Evolutionary conservation across 352 stramenopile genomes (phyloP), one percentile per base, ranked within the genome.

Genomic region (Globisporangium alternatum): DNA sequence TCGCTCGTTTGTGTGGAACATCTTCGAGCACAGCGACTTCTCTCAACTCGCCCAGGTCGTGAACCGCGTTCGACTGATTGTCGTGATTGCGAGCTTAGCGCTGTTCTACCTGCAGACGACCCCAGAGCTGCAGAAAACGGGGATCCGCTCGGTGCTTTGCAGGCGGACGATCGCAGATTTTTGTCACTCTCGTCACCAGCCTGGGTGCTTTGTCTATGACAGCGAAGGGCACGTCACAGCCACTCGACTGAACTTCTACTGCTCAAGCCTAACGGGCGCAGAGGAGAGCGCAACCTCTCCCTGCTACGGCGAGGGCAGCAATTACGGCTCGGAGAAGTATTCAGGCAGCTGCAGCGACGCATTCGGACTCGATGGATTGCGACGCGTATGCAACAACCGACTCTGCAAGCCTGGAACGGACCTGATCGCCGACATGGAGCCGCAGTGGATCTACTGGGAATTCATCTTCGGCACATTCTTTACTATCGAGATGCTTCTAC

Each of bases 31-130:
- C 43, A 73, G 72, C 9, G 66, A 86, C 30, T 45, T 69, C 17
- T 80, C 69, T 0, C 67, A 62, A 22, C 17, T 64, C 0, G 52
- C 72, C 4, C 64, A 41, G 2, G 31, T 73, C 5, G 58, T 72
- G 35, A 85, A 81, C 31, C 60, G 64, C 10, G 12, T 75, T 25
- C 78, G 77, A 3, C 58, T 88, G 12, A 44, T 49, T 4, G 35
- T 76, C 9, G 69, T 86, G 1, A 49, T 88, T 7, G 61, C 76
- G 8, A 88, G 76, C 39, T 79, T 86, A 44, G 69, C 33, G 0
- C 58, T 86, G 15, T 88, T 86, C 30, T 88, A 86, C 65, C 66
- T 77, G 30, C 78, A 88, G 53, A 88, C 76, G 1, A 86, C 73
- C 0, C 69, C 78, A 0, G 78, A 88, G 22, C 62, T 88, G 0